Base-by-base conservation (phyloP, 2,329 filamentous ascomycete species). In the Orbilia oligospora region DNA sequence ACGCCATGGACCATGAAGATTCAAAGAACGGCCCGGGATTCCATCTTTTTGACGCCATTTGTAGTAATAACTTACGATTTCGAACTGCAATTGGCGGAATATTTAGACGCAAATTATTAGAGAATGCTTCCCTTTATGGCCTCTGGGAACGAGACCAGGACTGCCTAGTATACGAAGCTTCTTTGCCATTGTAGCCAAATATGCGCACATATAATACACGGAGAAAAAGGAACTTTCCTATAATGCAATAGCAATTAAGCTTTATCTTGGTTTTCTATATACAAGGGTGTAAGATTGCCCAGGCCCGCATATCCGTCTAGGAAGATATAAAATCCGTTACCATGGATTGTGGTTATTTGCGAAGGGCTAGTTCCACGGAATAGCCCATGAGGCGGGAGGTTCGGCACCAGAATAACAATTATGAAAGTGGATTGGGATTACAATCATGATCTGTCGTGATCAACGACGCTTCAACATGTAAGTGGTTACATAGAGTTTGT, bases 261-360 rank as follows among this genome's bases (percentile, higher is more conserved):
- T 44, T 61, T 61, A 61, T 44, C 56, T 61, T 44, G 20, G 33
- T 5, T 20, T 27, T 12, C 27, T 61, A 61, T 61, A 36, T 41
- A 18, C 56, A 61, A 61, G 56, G 56, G 20, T 61, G 3, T 3
- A 20, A 27, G 18, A 41, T 14, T 44, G 56, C 36, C 56, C 5
- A 61, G 56, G 56, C 33, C 56, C 56, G 56, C 56, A 44, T 61
- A 61, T 61, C 56, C 56, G 56, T n/a, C 18, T 44, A 58, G 56
- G 36, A 61, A 61, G 18, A 24, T 44, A 24, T 41, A 61, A 61
- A 58, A 41, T 44, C 22, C 56, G 5, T 20, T 44, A 41, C 56
- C 56, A 44, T 61, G 56, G 56, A 20, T 5, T 22, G 8, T 44
- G 4, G 18, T n/a, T 9, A 44, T 3, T 27, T 16, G 36, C 22